Evolutionary conservation across 2,329 filamentous ascomycete genomes (phyloP), one percentile per base, ranked within the genome.

Genomic region (Scedosporium dehoogii): DNA sequence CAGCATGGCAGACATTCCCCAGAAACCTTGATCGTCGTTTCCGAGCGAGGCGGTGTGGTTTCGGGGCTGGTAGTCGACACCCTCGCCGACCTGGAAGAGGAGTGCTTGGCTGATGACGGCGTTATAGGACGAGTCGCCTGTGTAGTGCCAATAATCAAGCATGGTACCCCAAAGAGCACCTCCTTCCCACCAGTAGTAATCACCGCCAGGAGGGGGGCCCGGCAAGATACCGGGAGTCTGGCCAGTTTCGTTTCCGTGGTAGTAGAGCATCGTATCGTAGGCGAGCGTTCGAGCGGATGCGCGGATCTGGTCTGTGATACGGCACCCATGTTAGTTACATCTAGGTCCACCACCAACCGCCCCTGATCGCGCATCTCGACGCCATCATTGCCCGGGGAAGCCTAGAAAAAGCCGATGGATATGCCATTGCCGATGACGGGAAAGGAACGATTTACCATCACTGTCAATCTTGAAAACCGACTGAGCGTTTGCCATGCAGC

Each of bases 171-270:
- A 88, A 74, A 91, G 78, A 14, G 85, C 84, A 60, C 85, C 84
- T 4, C 84, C 85, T 70, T 90, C 85, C 87, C 87, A 91, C 87
- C 87, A 91, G 77, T 89, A 90, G 71, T 87, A 88, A 65, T 81
- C 78, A 66, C 82, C 82, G 66, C 60, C 70, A 72, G 42, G 76
- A 12, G 82, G 82, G 61, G 83, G 83, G 0, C 82, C 82, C 1
- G 82, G 82, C 10, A 85, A 71, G 67, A 84, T 84, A 38, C 83
- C 83, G 7, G 82, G 81, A 16, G 79, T 80, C 69, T 77, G 73
- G 61, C 82, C 81, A 1, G 79, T 73, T 63, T 75, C 67, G 66
- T 83, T 80, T 63, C 80, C 81, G 48, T 77, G 73, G 70, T 83
- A 84, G 67, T 78, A 79, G 14, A 74, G 68, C 71, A 83, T 78